Conservation (phyloP, 78 protist genomes). For the Guillardia theta region DNA sequence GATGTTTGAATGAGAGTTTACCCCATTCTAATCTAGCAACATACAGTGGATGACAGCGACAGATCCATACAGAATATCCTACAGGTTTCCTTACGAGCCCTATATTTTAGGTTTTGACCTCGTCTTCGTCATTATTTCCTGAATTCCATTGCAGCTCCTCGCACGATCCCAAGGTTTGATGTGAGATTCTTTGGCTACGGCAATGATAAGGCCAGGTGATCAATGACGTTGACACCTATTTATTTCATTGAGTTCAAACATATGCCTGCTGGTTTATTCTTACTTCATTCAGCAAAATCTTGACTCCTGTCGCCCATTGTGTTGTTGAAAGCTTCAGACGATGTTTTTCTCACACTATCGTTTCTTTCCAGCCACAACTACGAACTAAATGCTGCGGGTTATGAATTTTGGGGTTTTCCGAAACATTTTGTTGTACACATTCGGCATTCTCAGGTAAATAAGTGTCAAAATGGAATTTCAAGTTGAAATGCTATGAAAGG, state of each 20-base stretch:
- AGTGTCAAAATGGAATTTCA: background rate
- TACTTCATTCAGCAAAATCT: background rate
- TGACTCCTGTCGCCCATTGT: background rate
- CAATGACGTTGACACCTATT: background rate
- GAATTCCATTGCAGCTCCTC: background rate
- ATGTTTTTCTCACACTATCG: background rate
- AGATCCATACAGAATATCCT: no score
- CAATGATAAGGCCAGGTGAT: conserved; percentile 29
- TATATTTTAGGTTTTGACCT: no score
- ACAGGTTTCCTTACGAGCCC: conserved; percentile 27
- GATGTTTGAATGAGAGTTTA: no score
- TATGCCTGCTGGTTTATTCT: background rate
- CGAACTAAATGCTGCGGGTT: conserved; percentile 35
- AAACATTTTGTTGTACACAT: conserved; percentile 23
- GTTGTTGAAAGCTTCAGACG: background rate
- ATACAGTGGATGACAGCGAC: no score
- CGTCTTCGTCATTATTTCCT: no score
- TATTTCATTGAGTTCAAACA: background rate
- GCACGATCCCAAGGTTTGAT: background rate
- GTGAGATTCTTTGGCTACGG: conserved; percentile 38
- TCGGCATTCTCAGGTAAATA: background rate
- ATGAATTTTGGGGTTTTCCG: background rate
- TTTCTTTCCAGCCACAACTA: background rate
- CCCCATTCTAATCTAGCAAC: no score
- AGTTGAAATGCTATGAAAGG: background rate